Conservation (phyloP, 306 rosid genomes). For the Arachis stenosperma region DNA sequence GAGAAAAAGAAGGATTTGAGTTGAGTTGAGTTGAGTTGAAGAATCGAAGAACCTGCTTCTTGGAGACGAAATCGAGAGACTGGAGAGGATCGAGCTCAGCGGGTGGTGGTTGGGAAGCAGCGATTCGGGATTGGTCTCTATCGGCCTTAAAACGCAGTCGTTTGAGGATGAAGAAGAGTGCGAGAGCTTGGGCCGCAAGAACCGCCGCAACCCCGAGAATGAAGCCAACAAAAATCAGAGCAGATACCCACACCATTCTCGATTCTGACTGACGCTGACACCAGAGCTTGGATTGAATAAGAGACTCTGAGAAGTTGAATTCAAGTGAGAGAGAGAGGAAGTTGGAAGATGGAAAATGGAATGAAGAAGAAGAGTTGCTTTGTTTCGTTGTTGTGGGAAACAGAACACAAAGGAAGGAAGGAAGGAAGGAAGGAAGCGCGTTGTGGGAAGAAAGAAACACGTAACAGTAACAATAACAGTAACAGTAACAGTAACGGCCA, state of each 20-base stretch:
- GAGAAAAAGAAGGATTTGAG: neutral
- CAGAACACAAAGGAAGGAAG: neutral
- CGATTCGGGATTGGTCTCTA: constrained; percentile 34
- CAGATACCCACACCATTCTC: constrained; percentile 36
- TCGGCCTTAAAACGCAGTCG: constrained; percentile 55
- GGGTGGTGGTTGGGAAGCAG: neutral
- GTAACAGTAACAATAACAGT: neutral
- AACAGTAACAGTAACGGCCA: too few relatives aligned
- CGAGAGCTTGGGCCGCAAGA: constrained; percentile 60
- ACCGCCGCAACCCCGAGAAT: constrained; percentile 61
- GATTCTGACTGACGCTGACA: neutral
- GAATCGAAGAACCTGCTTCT: constrained; percentile 59
- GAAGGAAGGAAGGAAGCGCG: constrained; percentile 19
- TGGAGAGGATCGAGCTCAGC: constrained; percentile 57
- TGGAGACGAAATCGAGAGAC: constrained; percentile 56
- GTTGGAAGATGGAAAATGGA: neutral
- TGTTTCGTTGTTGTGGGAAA: neutral
- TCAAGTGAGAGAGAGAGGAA: neutral
- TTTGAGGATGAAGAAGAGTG: constrained; percentile 48
- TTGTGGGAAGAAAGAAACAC: neutral
- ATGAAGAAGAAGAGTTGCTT: neutral
- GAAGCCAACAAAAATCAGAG: constrained; percentile 61
- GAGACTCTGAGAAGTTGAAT: neutral
- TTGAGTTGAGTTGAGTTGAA: neutral
- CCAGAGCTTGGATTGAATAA: too few relatives aligned